Percentiles rank a stretch among this genome's conserved stretches.
phyloP scores from a whole-genome alignment of 2,329 filamentous ascomycete species.

The Colletotrichum shisoi region DNA sequence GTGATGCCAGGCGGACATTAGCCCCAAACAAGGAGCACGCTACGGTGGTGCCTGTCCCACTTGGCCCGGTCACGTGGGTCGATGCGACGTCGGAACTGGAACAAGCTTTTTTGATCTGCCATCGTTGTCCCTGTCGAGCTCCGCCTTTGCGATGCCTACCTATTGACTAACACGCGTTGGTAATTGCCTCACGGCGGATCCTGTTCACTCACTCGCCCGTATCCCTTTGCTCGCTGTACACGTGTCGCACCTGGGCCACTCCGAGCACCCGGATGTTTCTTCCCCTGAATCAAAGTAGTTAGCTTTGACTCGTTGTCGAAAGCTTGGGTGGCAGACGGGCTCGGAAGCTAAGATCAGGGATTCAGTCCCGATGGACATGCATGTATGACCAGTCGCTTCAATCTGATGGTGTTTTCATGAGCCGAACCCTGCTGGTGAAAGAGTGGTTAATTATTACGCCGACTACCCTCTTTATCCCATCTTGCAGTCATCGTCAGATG shows the following conservation, averaged over 20 bases:
- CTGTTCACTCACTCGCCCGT: background rate
- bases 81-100: conserved; percentile 35
- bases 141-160: conserved; percentile 1
- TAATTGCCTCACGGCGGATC: conserved; percentile 13
- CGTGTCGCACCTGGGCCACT: background rate
- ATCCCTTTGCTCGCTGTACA: background rate
- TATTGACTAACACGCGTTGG: too few relatives aligned
- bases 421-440: background rate
- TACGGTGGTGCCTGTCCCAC: background rate
- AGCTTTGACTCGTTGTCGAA: background rate
- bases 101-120: conserved; percentile 28
- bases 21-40: conserved; percentile 17
- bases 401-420: background rate
- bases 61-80: conserved; percentile 34
- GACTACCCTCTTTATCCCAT: background rate
- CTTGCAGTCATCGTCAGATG: background rate
- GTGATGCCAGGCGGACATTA: conserved; percentile 26
- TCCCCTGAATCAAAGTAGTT: background rate
- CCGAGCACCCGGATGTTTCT: background rate
- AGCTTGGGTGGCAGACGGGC: background rate
- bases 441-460: background rate
- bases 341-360: background rate
- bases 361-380: background rate
- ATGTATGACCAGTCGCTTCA: background rate
- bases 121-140: conserved; percentile 4